Conservation (phyloP, 305 asterid species). For the Rubia occidens region DNA sequence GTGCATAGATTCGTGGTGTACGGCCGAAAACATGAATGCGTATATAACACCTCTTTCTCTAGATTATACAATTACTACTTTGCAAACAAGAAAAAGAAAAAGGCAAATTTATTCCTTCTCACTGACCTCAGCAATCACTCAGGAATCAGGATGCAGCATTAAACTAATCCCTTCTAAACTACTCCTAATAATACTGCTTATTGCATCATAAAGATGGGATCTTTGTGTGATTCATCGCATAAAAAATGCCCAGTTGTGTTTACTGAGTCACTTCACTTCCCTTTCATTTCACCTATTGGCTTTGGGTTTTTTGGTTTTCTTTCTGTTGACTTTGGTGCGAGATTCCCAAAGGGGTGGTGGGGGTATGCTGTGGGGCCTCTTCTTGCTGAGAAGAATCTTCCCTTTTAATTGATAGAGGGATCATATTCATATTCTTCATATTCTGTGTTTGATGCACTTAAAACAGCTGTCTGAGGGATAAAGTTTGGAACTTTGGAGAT, state of each 20-base stretch:
- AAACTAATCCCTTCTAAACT: not conserved
- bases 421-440: not conserved
- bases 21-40: not conserved
- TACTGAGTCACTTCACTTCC: not conserved
- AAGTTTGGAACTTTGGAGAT: not conserved
- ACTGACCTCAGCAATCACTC: slow-evolving; percentile 6
- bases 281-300: not conserved
- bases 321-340: slow-evolving; percentile 31
- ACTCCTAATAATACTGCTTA: not conserved
- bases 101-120: not conserved
- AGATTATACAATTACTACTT: no score
- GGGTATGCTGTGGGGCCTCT: slow-evolving; percentile 27
- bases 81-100: not conserved
- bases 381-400: slow-evolving; percentile 37
- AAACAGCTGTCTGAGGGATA: not conserved
- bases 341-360: slow-evolving; percentile 34
- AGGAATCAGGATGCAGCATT: not conserved
- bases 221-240: not conserved
- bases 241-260: not conserved
- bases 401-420: slow-evolving; percentile 8
- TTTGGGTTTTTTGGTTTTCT: not conserved
- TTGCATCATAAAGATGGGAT: slow-evolving; percentile 11
- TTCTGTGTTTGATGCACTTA: not conserved
- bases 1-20: not conserved
- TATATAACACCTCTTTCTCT: no score